Evolutionary conservation across 2,329 filamentous ascomycete species (phyloP).

Genomic region (Fusarium globosum): DNA sequence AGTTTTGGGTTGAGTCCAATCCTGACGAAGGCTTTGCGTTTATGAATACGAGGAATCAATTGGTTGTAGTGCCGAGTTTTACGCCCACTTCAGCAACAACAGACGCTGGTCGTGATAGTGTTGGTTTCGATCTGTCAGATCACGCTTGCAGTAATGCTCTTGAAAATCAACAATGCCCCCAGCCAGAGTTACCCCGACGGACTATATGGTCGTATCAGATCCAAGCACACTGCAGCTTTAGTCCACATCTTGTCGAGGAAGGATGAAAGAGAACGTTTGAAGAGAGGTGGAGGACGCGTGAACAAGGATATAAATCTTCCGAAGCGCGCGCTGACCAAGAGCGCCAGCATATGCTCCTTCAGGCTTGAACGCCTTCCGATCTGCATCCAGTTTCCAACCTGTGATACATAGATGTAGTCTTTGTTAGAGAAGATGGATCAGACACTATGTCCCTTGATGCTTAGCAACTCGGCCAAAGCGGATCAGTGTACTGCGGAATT

Average conservation of each 20-base stretch:
- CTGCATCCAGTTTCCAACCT: not conserved
- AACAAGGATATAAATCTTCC: slow-evolving; percentile 21
- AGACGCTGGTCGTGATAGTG: slow-evolving; percentile 26
- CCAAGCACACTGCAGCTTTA: not conserved
- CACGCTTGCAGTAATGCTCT: slow-evolving; percentile 18
- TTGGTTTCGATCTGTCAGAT: slow-evolving; percentile 36
- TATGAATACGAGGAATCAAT: not conserved
- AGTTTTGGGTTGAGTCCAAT: slow-evolving; percentile 23
- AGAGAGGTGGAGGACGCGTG: slow-evolving; percentile 18
- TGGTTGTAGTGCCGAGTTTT: slow-evolving; percentile 1
- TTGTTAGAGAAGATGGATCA: not conserved
- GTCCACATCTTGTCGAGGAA: not conserved
- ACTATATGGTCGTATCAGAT: not conserved
- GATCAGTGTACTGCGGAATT: not conserved
- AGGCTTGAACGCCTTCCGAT: not conserved
- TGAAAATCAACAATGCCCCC: not conserved
- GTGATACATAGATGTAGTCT: not conserved
- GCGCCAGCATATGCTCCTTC: not conserved
- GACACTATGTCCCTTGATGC: not conserved
- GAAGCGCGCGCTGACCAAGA: slow-evolving; percentile 11
- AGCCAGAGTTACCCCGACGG: not conserved
- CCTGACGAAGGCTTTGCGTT: not conserved
- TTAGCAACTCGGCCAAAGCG: not conserved
- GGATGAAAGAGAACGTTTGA: slow-evolving; percentile 1
- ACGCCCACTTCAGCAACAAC: not conserved